These are phyloP conservation scores for Corymbia maculata DNA, from an alignment of 345 rosid species.

Conservation along the genomic window DNA sequence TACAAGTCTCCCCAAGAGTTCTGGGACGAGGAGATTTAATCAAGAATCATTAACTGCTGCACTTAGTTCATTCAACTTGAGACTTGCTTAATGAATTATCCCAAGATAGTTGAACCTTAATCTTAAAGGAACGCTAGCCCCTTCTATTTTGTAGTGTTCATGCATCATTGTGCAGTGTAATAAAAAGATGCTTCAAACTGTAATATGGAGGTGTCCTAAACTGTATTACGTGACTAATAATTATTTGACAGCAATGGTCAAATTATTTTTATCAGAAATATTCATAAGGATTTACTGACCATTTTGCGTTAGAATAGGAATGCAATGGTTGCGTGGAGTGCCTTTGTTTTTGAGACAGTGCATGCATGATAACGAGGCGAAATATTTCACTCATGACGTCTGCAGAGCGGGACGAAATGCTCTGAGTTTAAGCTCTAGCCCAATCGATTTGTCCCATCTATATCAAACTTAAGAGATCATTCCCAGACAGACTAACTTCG, in stretches of 20 bases:
- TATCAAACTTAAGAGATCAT: background rate
- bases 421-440: background rate
- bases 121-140: background rate
- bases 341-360: background rate
- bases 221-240: background rate
- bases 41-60: background rate
- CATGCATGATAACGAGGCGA: background rate
- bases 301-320: background rate
- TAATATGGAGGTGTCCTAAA: background rate
- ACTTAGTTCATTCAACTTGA: background rate
- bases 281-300: background rate
- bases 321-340: background rate
- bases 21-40: conserved; percentile 19
- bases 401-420: background rate
- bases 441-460: background rate
- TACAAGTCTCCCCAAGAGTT: conserved; percentile 10
- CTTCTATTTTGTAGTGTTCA: background rate
- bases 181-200: background rate
- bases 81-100: background rate
- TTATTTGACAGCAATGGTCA: background rate
- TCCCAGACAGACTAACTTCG: background rate
- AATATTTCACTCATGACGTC: background rate
- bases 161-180: background rate
- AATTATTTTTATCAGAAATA: background rate
- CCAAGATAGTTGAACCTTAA: background rate